phyloP scores from a whole-genome alignment of 2,329 filamentous ascomycete genomes.

The Purpureocillium takamizusanense region DNA sequence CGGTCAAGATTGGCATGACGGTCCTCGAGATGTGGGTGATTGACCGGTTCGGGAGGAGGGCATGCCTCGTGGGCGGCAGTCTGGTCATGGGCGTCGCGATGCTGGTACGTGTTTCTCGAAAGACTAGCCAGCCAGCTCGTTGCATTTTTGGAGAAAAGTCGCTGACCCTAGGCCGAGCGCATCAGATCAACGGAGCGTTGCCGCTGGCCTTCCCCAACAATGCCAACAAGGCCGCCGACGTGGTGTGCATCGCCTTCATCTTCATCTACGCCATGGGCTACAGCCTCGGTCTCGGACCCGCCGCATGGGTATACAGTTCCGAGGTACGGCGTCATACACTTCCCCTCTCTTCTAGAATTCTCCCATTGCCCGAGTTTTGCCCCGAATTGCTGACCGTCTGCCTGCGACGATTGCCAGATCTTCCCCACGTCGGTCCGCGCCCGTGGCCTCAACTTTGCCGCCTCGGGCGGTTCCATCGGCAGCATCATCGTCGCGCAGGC shows the following conservation, averaged over 20 bases:
- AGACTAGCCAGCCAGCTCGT: background rate
- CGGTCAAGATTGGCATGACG: conserved; percentile 46
- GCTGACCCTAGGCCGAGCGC: too few species aligned
- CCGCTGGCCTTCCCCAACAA: conserved; percentile 42
- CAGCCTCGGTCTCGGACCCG: conserved; percentile 47
- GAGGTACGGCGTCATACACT: conserved; percentile 41
- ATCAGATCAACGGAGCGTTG: conserved; percentile 43
- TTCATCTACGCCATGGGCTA: conserved; percentile 51
- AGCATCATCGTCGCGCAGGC: conserved; percentile 44
- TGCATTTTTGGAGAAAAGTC: too few species aligned
- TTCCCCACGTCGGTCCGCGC: conserved; percentile 50
- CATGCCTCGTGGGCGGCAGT: conserved; percentile 39
- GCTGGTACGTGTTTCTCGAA: conserved; percentile 30
- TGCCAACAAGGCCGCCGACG: conserved; percentile 36
- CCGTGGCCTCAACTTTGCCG: conserved; percentile 45
- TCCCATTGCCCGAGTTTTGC: too few species aligned
- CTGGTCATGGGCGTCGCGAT: conserved; percentile 43
- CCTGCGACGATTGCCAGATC: conserved; percentile 22
- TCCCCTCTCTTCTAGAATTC: too few species aligned
- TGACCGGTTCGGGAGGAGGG: conserved; percentile 39
- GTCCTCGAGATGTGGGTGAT: conserved; percentile 49
- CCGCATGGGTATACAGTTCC: conserved; percentile 50
- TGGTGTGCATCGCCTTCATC: conserved; percentile 43
- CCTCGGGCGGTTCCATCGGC: conserved; percentile 44
- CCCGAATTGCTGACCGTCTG: background rate